Conservation (phyloP, 768 basidiomycete species). For the Agaricus sinodeliciosus region DNA sequence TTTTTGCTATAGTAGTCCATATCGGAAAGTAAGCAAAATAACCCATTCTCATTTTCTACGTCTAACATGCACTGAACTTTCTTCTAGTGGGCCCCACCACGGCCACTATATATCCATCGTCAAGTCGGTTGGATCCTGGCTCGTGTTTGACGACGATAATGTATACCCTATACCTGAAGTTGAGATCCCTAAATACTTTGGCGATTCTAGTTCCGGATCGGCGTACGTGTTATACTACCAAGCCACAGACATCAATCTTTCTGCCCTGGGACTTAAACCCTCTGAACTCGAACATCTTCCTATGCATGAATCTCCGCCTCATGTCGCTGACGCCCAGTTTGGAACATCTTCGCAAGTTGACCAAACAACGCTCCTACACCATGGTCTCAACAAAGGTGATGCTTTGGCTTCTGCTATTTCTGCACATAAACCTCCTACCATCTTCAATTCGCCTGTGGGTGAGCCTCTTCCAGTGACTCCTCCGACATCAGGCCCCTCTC, state of each 20-base stretch:
- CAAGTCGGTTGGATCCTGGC: slow-evolving; percentile 79
- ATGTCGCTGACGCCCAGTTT: slow-evolving; percentile 15
- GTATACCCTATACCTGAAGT: slow-evolving; percentile 83
- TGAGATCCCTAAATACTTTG: slow-evolving; percentile 92
- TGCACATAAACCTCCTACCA: not conserved
- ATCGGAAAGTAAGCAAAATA: slow-evolving; percentile 82
- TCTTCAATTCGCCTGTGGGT: not conserved
- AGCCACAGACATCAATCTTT: slow-evolving; percentile 77
- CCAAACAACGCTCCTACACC: slow-evolving; percentile 22
- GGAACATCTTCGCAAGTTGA: slow-evolving; percentile 13
- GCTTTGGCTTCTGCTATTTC: not conserved
- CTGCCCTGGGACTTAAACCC: slow-evolving; percentile 58
- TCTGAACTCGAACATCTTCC: slow-evolving; percentile 22
- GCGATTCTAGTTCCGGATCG: slow-evolving; percentile 79
- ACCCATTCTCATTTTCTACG: slow-evolving; percentile 10
- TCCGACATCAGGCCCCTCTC: not conserved
- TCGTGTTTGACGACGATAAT: slow-evolving; percentile 93
- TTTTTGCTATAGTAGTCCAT: slow-evolving; percentile 98
- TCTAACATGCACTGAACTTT: slow-evolving; percentile 11
- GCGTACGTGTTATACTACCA: slow-evolving; percentile 99
- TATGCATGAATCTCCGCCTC: slow-evolving; percentile 13
- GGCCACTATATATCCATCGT: slow-evolving; percentile 97
- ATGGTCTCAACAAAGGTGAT: slow-evolving; percentile 19
- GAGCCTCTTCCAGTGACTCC: not conserved
- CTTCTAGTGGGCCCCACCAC: slow-evolving; percentile 86